phyloP scores from a whole-genome alignment of 164 flowering plant genomes.

The Tetrastigma voinierianum region DNA sequence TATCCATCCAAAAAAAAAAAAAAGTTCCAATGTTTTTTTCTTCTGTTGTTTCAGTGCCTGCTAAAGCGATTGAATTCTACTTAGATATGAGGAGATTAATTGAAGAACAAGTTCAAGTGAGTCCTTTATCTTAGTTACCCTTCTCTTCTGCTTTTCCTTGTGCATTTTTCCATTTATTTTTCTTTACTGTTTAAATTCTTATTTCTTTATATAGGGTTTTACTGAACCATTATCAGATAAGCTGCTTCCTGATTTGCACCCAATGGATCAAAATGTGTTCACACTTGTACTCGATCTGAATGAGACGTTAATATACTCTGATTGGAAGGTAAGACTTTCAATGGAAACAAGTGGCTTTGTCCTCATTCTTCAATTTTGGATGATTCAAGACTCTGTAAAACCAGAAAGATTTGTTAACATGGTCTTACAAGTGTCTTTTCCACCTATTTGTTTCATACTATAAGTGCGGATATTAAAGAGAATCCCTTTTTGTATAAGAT shows the following conservation, averaged over 20 bases:
- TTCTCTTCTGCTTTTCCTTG: neutral
- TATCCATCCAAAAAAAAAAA: too few relatives aligned
- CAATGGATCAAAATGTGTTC: slow-evolving; percentile 75
- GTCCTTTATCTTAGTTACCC: slow-evolving; percentile 9
- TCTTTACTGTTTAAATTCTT: neutral
- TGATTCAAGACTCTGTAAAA: neutral
- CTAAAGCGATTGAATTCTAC: slow-evolving; percentile 68
- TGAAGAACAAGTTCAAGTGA: slow-evolving; percentile 81
- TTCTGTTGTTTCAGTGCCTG: slow-evolving; percentile 53
- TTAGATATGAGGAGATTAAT: slow-evolving; percentile 62
- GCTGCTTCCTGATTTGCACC: slow-evolving; percentile 94
- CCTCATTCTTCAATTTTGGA: neutral
- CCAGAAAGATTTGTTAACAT: neutral
- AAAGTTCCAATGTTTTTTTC: neutral
- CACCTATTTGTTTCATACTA: neutral
- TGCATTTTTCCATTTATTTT: neutral
- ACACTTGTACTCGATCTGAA: slow-evolving; percentile 93
- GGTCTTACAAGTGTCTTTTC: neutral
- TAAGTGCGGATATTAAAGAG: neutral
- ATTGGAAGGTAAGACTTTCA: slow-evolving; percentile 72
- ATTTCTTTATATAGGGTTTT: slow-evolving; percentile 49
- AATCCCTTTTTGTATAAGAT: too few relatives aligned
- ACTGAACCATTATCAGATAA: slow-evolving; percentile 90
- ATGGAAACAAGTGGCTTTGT: neutral
- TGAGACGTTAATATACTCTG: slow-evolving; percentile 80